Percentiles rank a stretch among this genome's conserved stretches.
Evolutionary conservation across 441 rosid genomes (phyloP).

Genomic region (Eutrema salsugineum): DNA sequence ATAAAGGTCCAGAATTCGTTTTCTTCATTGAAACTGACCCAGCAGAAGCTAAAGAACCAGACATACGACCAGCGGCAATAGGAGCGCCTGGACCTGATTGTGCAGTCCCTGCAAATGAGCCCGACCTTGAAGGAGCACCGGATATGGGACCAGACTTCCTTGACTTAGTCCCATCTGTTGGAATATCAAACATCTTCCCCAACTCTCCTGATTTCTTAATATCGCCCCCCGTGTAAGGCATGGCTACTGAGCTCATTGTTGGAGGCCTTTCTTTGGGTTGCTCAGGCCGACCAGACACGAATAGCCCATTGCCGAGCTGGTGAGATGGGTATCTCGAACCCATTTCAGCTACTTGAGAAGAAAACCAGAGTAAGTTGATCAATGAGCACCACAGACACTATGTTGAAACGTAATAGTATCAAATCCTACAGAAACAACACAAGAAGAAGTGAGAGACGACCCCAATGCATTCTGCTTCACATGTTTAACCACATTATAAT

Average conservation of each 20-base stretch:
- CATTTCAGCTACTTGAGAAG: constrained; percentile 48
- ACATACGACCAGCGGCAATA: constrained; percentile 66
- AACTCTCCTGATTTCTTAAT: constrained; percentile 95
- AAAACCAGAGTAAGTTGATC: constrained; percentile 25
- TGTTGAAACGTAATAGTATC: constrained; percentile 11
- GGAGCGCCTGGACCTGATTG: constrained; percentile 86
- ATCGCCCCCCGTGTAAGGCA: constrained; percentile 99
- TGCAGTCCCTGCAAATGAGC: constrained; percentile 90
- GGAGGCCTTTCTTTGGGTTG: constrained; percentile 96
- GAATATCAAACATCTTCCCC: constrained; percentile 99
- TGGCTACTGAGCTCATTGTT: constrained; percentile 92
- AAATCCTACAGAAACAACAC: constrained; percentile 33
- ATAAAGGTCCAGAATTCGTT: constrained; percentile 92
- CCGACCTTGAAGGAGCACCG: constrained; percentile 82
- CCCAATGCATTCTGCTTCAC: constrained; percentile 20
- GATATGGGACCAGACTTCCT: constrained; percentile 95
- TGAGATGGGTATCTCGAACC: constrained; percentile 99
- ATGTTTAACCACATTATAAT: constrained; percentile 3
- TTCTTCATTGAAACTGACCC: constrained; percentile 84
- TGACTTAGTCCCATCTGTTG: constrained; percentile 83
- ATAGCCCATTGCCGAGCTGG: constrained; percentile 96
- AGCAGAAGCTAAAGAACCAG: constrained; percentile 65
- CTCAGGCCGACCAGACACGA: constrained; percentile 95
- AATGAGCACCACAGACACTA: constrained; percentile 8
- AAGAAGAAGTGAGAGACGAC: constrained; percentile 11